Evolutionary conservation across 768 basidiomycete species (phyloP), one percentile per base, ranked within the genome.

Genomic region (Leccinum obscurum): DNA sequence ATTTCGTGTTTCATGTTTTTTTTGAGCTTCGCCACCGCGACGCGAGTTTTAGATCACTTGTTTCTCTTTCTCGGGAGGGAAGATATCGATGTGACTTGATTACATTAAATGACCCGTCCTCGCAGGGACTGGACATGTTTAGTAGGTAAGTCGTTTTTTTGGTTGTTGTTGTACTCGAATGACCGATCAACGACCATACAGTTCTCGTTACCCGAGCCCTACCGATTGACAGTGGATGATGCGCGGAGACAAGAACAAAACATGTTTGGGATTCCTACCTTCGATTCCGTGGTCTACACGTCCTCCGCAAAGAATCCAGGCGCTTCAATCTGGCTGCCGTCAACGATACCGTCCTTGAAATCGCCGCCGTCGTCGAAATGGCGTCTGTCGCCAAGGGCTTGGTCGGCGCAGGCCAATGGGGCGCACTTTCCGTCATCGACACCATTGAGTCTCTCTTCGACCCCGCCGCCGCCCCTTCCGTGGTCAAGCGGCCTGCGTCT

Each of bases 361-460:
- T 95, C 9, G 80, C 79, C 9, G 85, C 85, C 15, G 85, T 95
- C 28, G 83, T 88, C 54, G 93, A 97, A 67, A 88, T 92, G 81
- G 80, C 87, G 0, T 82, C 82, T 3, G 81, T 93, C 46, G 86
- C 88, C 30, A 85, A 82, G 58, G 80, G 83, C 26, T 73, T 97
- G 55, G 92, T 95, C n/a, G 81, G 80, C 52, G 87, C 87, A 22
- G 93, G 92, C 1, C 92, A 97, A 64, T 98, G 93, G 90, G 84
- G 85, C 14, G 94, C 94, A 7, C 75, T 98, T 57, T 83, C 82
- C 52, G 80, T 93, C 17, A 82, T 93, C 39, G 86, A 92, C 52
- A 81, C 85, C 54, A 72, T 94, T 62, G 81, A 88, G 57, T 75
- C 73, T 52, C 73, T 90, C 65, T 89, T 87, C 84, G 73, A 80